A percentile compares a stretch with the other conserved stretches of the same genome.
phyloP scores from a whole-genome alignment of 106 monocot species.

The Apostasia shenzhenica region DNA sequence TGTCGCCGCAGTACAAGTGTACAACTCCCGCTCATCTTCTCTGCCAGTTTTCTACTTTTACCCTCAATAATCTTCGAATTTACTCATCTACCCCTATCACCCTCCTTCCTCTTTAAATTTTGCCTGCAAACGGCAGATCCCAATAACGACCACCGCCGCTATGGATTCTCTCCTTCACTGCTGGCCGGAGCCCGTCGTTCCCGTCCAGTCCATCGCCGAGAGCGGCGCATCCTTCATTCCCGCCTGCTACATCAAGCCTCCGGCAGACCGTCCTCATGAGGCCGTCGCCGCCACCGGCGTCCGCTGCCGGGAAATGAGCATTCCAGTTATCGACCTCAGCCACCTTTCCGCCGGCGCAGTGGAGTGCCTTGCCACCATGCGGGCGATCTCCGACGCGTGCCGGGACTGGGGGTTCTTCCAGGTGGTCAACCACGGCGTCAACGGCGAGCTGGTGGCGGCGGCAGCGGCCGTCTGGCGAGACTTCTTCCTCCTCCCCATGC shows the following conservation, averaged over 20 bases:
- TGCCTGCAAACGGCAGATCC: too few species aligned
- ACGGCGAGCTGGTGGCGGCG: constrained; percentile 16
- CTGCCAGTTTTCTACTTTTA: too few species aligned
- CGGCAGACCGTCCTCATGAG: constrained; percentile 22
- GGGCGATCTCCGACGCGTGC: constrained; percentile 28
- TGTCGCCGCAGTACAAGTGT: constrained; percentile 4
- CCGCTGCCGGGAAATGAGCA: neutral
- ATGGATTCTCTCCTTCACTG: neutral
- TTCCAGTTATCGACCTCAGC: constrained; percentile 48
- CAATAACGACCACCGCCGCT: too few species aligned
- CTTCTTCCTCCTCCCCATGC: constrained; percentile 51
- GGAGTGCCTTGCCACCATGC: constrained; percentile 5
- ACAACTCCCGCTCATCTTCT: too few species aligned
- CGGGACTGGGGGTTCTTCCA: constrained; percentile 71
- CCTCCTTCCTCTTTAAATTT: too few species aligned
- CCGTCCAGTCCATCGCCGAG: constrained; percentile 46
- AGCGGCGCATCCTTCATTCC: constrained; percentile 28
- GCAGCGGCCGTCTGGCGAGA: constrained; percentile 31
- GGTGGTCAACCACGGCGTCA: constrained; percentile 59
- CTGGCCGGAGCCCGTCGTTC: constrained; percentile 47
- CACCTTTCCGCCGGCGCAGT: neutral
- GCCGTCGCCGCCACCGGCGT: neutral
- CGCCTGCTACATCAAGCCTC: constrained; percentile 49
- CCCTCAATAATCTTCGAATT: too few species aligned
- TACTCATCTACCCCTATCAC: too few species aligned